Base-by-base conservation (phyloP, 1,139 yeast genomes). In the Pichia sp. region DNA sequence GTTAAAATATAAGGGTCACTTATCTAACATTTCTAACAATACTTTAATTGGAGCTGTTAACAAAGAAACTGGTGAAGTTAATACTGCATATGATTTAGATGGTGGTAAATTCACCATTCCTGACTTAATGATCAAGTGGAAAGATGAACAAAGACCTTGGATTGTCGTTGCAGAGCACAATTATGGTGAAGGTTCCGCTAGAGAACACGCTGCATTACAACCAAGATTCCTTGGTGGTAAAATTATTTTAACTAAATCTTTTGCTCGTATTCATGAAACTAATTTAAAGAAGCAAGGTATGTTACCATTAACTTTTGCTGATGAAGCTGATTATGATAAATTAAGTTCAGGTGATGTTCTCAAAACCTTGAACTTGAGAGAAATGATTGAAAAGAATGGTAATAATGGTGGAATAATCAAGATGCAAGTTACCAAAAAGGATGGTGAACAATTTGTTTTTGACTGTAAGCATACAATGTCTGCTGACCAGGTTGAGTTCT, bases 151-250 rank as follows among this genome's bases (percentile, higher is more conserved):
- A 8, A 77, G 87, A 57, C 94, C 95, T 20, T 92, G 98, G 98
- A 76, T 80, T 53, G 97, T 92, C 40, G 84, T 92, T 52, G 98
- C 97, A 42, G 98, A 90, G 63, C 96, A 92, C 64, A 92, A 92
- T 69, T 92, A 90, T 60, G 98, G 98, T 67, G 98, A 92, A 72
- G 98, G 98, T 54, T 87, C 97, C 46, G 97, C 98, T 25, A 85
- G 98, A 74, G 98, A 92, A 65, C 98, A 92, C 61, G 98, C 98
- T 44, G 98, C 98, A 6, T 72, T 92, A 60, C 87, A 94, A 35
- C 98, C 98, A 51, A 76, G 95, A 65, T 92, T 85, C 71, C 73
- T 92, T 45, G 97, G 97, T 51, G 98, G 97, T 50, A 70, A 83
- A 46, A 78, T 89, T 54, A 84, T 92, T 53, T 71, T 92, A 52